Evolutionary conservation across 2,329 filamentous ascomycete genomes (phyloP).

Genomic region (Xylariaceae sp.): DNA sequence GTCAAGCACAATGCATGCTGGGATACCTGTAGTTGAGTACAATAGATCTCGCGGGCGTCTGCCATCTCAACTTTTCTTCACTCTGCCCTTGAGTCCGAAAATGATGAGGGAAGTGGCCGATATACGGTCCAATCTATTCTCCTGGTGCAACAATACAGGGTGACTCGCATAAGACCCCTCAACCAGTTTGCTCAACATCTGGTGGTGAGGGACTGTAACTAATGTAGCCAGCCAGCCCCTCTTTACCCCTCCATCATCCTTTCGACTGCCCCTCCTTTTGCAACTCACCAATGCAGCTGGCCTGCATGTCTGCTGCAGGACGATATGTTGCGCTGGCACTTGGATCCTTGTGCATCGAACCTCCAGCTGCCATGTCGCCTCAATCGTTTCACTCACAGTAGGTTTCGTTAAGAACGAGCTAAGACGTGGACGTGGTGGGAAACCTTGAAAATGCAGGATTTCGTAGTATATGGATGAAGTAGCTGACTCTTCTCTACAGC

Average conservation of each 20-base stretch:
- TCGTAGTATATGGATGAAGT: constrained; percentile 28
- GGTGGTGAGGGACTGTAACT: constrained; percentile 1
- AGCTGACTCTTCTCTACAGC: constrained; percentile 3
- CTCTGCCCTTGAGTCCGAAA: neutral
- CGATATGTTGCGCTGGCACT: constrained; percentile 41
- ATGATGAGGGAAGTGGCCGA: neutral
- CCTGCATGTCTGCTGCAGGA: constrained; percentile 39
- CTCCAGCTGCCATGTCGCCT: constrained; percentile 31
- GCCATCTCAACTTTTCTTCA: neutral
- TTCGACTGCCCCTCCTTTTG: constrained; percentile 39
- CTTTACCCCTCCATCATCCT: constrained; percentile 42
- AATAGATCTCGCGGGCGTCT: neutral
- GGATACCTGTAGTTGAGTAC: neutral
- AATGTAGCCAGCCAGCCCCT: constrained; percentile 33
- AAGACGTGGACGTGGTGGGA: constrained; percentile 11
- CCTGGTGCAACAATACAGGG: neutral
- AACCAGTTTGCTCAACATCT: constrained; percentile 16
- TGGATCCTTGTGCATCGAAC: constrained; percentile 34
- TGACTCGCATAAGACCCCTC: constrained; percentile 18
- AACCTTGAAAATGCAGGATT: constrained; percentile 15
- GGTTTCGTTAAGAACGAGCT: constrained; percentile 3
- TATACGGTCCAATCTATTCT: neutral
- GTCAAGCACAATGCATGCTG: neutral
- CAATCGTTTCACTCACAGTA: constrained; percentile 17
- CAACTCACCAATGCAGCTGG: constrained; percentile 35